Evolutionary conservation across 306 rosid genomes (phyloP), one percentile per base, ranked within the genome.

Genomic region (Begonia fuchsioides): DNA sequence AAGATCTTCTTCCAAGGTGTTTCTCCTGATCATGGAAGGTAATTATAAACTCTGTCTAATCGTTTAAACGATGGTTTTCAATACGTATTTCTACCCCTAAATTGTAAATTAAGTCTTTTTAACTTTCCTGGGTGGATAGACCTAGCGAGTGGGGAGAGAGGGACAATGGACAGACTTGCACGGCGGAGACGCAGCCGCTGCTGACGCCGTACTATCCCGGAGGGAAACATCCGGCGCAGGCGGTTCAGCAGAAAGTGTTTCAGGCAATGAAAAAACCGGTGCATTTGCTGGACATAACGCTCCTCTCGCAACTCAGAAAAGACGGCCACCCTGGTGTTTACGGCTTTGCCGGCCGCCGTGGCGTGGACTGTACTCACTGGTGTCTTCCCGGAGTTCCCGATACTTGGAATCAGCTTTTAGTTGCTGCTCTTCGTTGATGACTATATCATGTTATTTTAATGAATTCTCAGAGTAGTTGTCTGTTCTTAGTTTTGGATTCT

Each of bases 301-400:
- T 49, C 20, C 46, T 69, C 4, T 69, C 74, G 7, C 74, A 69
- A 51, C 48, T 58, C 38, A 53, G 74, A 43, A 69, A 63, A 58
- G 74, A 69, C 43, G 74, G 70, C 1, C 74, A 69, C 54, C 70
- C 66, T 1, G 58, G 66, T 10, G 2, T 51, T 2, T 62, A 62
- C 12, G 68, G 69, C 17, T 10, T 18, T 20, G 66, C 9, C 7
- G 70, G 70, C 2, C 12, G n/a, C 10, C 26, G 11, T 1, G 74
- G 70, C 32, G 38, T 57, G 11, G 66, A 69, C 5, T 58, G 74
- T 35, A 69, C 69, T 11, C 74, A 69, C 50, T 69, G 70, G 74
- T 69, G 74, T 44, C 74, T 69, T 32, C 38, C 66, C 11, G 74
- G 66, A 54, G 62, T 69, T 9, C 74, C 74, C 14, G 62, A 69